Base-by-base conservation (phyloP, 352 stramenopile species). In the Globisporangium takayamanum region DNA sequence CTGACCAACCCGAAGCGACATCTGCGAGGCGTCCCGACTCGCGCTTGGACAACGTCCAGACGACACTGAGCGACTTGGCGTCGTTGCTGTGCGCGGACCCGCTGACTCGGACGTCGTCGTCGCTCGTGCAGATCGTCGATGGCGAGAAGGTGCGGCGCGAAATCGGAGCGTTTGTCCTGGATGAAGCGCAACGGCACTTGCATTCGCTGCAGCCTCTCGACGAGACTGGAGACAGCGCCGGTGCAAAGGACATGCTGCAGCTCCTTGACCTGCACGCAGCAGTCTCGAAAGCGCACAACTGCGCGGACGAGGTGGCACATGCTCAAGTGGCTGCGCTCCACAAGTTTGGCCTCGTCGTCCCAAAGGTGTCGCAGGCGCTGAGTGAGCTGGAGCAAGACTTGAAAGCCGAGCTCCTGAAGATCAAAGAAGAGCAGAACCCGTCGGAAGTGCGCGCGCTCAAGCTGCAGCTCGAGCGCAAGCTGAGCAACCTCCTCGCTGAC, bases 361-460 rank as follows among this genome's bases (percentile, higher is more conserved):
- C 74, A 0, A 70, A 81, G 59, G 62, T 86, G 12, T 37, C 72
- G 2, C 58, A 52, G 37, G 60, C 67, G 3, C 50, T 85, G 20
- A 70, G 78, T 28, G 67, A 74, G 1, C 52, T 88, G 8, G 74
- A 88, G 20, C 28, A 37, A 0, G 74, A 73, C 18, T 86, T 89
- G 14, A 66, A 67, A 30, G 36, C 30, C 3, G 72, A 89, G 53
- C 18, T 87, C 5, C 48, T 62, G 22, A 57, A 70, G 25, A 22
- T 82, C 18, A 62, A 66, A 18, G 72, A 89, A 37, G 76, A 88
- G 57, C 70, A 87, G 52, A 88, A 87, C 25, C 76, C 76, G 0
- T 71, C 76, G 0, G 87, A 87, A 48, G 74, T 84, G 42, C 69
- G 67, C 11, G 57, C 55, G 7, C 50, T 78, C 2, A 65, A 70